These are phyloP conservation scores for Pseudomonodictys pantanalensis DNA, from an alignment of 495 filamentous ascomycete species.

Conservation along the genomic window DNA sequence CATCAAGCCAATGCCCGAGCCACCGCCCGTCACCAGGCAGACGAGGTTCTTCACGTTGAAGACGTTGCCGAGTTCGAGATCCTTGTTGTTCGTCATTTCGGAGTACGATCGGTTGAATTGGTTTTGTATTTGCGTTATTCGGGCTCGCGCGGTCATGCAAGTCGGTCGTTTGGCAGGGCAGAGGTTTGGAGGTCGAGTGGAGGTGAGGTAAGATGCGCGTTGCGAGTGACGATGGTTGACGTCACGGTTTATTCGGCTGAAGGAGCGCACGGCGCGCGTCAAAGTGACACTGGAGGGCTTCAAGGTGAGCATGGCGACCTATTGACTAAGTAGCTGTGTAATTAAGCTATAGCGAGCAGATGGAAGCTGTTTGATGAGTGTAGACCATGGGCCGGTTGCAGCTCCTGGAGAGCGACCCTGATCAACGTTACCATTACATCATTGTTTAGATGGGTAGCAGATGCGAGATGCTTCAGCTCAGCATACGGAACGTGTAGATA, in stretches of 20 bases:
- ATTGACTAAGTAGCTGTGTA: not conserved
- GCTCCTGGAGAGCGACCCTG: not conserved
- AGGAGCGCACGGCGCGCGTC: not conserved
- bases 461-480: too few relatives aligned
- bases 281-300: not conserved
- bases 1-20: conserved; percentile 40
- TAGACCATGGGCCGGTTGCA: not conserved
- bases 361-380: not conserved
- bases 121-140: conserved; percentile 3
- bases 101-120: conserved; percentile 4
- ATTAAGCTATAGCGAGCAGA: not conserved
- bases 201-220: not conserved
- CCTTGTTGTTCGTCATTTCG: conserved; percentile 44
- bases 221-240: conserved; percentile 9
- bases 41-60: conserved; percentile 59
- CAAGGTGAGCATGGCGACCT: not conserved
- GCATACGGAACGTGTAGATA: too few relatives aligned
- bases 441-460: too few relatives aligned
- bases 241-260: conserved; percentile 2
- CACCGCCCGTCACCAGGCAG: conserved; percentile 55
- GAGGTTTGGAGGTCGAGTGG: not conserved
- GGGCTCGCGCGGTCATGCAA: not conserved
- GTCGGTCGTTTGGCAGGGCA: not conserved
- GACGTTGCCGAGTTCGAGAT: conserved; percentile 50
- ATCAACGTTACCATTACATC: not conserved